Conservation (phyloP, 2,329 filamentous ascomycete species). For the Sporothrix phasma region DNA sequence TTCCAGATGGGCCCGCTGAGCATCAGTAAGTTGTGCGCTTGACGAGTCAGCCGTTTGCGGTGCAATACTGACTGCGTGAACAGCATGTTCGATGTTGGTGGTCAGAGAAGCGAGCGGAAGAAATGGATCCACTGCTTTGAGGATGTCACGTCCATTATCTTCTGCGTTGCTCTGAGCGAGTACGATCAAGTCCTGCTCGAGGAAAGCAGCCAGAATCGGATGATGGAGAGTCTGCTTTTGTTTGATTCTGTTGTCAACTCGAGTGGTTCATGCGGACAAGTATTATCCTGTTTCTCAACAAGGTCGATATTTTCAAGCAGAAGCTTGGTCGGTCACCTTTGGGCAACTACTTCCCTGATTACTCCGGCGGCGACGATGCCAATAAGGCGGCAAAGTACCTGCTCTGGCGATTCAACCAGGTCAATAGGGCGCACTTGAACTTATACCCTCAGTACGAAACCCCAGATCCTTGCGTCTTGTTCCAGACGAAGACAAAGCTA, state of each 20-base stretch:
- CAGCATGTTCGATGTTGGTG: constrained; percentile 99
- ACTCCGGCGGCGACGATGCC: constrained; percentile 93
- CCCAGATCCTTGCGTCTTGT: not conserved
- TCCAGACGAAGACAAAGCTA: not conserved
- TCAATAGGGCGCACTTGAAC: constrained; percentile 91
- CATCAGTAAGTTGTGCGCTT: constrained; percentile 66
- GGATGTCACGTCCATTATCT: constrained; percentile 98
- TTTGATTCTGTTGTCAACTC: constrained; percentile 99
- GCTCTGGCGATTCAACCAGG: constrained; percentile 97
- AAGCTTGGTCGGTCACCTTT: constrained; percentile 85
- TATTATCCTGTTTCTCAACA: constrained; percentile 97
- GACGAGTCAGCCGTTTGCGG: too few relatives aligned
- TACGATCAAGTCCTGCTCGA: constrained; percentile 96
- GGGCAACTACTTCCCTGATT: constrained; percentile 94
- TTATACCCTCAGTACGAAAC: constrained; percentile 86
- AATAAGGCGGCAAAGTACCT: constrained; percentile 97
- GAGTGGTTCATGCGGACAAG: constrained; percentile 98
- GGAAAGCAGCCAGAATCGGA: constrained; percentile 98
- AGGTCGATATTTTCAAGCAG: constrained; percentile 95
- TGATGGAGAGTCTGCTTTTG: constrained; percentile 95
- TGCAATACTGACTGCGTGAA: not conserved
- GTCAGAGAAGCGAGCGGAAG: constrained; percentile 93
- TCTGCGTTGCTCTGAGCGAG: constrained; percentile 94
- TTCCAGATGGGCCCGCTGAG: constrained; percentile 98
- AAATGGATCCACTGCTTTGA: constrained; percentile 99